Percentiles rank a stretch among this genome's conserved stretches.
These are phyloP conservation scores for Dendrobium huoshanense DNA, from an alignment of 106 monocot species.

Conservation along the genomic window DNA sequence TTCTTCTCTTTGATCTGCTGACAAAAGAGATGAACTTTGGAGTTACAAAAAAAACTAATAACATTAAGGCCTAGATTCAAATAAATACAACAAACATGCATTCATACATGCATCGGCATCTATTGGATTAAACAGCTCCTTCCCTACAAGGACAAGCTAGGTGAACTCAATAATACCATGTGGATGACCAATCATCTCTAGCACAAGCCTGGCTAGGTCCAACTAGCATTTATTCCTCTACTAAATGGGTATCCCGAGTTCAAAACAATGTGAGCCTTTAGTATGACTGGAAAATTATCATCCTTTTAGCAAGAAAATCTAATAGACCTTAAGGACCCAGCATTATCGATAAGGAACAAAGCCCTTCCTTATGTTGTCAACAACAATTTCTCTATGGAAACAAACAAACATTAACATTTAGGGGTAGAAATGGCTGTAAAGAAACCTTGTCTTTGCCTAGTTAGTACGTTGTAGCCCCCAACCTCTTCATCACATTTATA, in stretches of 20 bases:
- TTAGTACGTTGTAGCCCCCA: not conserved
- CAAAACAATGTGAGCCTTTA: not conserved
- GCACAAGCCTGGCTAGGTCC: not conserved
- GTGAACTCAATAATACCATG: not conserved
- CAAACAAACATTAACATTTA: too few relatives aligned
- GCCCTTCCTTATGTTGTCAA: too few relatives aligned
- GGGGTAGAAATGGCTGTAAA: too few relatives aligned
- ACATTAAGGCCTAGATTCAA: not conserved
- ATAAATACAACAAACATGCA: not conserved
- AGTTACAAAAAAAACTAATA: not conserved
- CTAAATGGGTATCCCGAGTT: not conserved
- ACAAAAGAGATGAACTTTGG: not conserved
- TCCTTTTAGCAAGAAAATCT: not conserved
- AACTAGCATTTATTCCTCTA: not conserved
- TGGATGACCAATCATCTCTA: not conserved
- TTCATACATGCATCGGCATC: not conserved
- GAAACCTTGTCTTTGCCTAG: not conserved
- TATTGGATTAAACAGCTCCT: not conserved
- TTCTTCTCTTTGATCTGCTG: constrained; percentile 23
- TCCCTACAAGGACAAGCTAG: not conserved
- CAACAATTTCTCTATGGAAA: too few relatives aligned
- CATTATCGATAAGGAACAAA: too few relatives aligned
- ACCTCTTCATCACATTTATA: not conserved
- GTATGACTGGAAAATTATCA: not conserved
- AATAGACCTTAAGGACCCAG: not conserved